Evolutionary conservation across 1,284 basidiomycete genomes (phyloP), one percentile per base, ranked within the genome.

Genomic region (Hemileia vastatrix): DNA sequence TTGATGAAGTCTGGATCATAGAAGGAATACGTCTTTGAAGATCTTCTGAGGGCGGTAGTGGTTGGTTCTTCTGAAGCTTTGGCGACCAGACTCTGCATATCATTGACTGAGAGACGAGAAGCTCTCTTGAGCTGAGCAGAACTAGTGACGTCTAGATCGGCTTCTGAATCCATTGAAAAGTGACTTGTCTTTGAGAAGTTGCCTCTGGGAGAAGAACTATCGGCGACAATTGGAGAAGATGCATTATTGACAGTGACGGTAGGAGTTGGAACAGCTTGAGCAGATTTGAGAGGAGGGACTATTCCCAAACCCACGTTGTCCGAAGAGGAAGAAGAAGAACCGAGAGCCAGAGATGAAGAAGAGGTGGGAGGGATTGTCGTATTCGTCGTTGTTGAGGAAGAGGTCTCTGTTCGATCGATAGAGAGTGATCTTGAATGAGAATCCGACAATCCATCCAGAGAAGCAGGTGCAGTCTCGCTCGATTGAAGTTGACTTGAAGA

Each of bases 1-100:
- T 74, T 73, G 0, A 85, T 82, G 67, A 92, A 89, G 74, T 91
- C 89, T 1, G 82, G 80, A 45, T 83, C 81, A 67, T 83, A 85
- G 80, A 92, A 83, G 6, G 88, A 90, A 71, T 89, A 86, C 23
- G 87, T 83, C 52, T 54, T 19, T 15, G 27, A 54, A 40, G 52
- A 33, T 54, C 52, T 19, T 31, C 52, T 31, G 52, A 54, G 19
- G 52, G 52, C 31, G 23, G 52, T 54, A 31, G 23, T 54, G 19
- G 52, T 31, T n/a, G n/a, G n/a, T n/a, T n/a, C n/a, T n/a, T n/a
- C 36, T 9, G 8, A 9, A 40, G 36, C 8, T 40, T 40, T 40
- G 36, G 15, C 36, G 36, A 9, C 36, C 36, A 40, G 15, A 15
- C 36, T 15, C 36, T 40, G 36, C 36, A 40, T 40, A 15, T 40